These are phyloP conservation scores for Oleoguttula mirabilis DNA, from an alignment of 495 filamentous ascomycete genomes.

Conservation along the genomic window DNA sequence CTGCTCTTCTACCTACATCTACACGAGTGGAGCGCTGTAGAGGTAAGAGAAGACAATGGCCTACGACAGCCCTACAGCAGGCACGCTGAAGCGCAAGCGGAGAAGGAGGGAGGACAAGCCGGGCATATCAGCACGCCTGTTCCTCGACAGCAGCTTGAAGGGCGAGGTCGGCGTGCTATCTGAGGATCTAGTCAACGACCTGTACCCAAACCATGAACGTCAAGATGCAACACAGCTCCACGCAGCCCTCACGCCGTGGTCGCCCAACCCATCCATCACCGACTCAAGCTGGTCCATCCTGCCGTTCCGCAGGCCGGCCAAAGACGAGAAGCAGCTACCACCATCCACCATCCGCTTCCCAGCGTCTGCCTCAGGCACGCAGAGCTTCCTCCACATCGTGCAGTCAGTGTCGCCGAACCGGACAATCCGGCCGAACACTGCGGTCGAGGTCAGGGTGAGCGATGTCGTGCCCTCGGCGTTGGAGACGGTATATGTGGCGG, in stretches of 20 bases:
- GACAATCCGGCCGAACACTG: constrained; percentile 33
- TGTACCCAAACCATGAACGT: constrained; percentile 50
- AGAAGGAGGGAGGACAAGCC: constrained; percentile 40
- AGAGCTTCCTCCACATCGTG: constrained; percentile 55
- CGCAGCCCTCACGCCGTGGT: constrained; percentile 73
- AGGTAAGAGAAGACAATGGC: no score
- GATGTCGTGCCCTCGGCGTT: constrained; percentile 70
- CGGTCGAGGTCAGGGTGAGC: constrained; percentile 66
- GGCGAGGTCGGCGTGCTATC: constrained; percentile 82
- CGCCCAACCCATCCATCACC: constrained; percentile 42
- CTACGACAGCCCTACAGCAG: constrained; percentile 8
- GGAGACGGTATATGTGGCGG: constrained; percentile 71
- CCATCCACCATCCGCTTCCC: constrained; percentile 74
- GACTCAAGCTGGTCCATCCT: constrained; percentile 76
- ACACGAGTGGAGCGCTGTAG: no score
- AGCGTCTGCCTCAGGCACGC: constrained; percentile 63
- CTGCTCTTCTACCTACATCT: no score
- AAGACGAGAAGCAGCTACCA: constrained; percentile 38
- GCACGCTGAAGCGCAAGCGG: constrained; percentile 34
- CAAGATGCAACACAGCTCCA: constrained; percentile 26
- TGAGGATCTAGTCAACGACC: constrained; percentile 68
- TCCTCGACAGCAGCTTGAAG: constrained; percentile 69
- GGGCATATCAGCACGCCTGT: constrained; percentile 50
- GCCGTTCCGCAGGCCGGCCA: constrained; percentile 46
- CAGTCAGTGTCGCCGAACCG: constrained; percentile 51